Percentiles rank a stretch among this genome's conserved stretches.
Evolutionary conservation across 805 yeast genomes (phyloP).

Genomic region (Teunomyces barrocoloradensis): DNA sequence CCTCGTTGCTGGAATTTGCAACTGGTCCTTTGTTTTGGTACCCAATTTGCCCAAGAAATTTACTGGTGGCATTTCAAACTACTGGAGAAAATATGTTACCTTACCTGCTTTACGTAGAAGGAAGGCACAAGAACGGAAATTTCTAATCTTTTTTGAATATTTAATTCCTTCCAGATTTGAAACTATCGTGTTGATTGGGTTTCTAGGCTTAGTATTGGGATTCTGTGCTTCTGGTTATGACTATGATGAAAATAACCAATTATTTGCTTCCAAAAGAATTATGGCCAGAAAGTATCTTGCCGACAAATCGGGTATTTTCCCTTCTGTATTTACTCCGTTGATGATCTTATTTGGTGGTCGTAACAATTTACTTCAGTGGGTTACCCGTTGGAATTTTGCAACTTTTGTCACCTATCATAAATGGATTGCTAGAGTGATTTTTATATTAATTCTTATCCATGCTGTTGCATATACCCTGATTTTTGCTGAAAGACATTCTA

Average conservation of each 20-base stretch:
- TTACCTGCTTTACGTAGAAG: constrained; percentile 21
- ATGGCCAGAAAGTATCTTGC: constrained; percentile 31
- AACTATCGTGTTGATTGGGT: constrained; percentile 24
- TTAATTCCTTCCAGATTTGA: constrained; percentile 39
- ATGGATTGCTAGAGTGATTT: constrained; percentile 19
- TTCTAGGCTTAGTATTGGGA: constrained; percentile 16
- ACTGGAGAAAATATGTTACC: constrained; percentile 14
- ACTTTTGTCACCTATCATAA: constrained; percentile 20
- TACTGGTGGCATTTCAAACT: constrained; percentile 22
- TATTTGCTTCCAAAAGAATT: constrained; percentile 7
- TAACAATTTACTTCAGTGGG: constrained; percentile 17
- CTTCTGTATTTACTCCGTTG: constrained; percentile 26
- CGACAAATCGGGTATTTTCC: constrained; percentile 53
- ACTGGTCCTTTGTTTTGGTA: constrained; percentile 15
- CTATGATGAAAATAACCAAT: constrained; percentile 13
- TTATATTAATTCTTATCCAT: constrained; percentile 17
- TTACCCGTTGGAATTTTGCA: constrained; percentile 12
- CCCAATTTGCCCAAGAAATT: constrained; percentile 33
- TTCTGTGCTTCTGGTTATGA: constrained; percentile 8
- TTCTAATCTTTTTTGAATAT: constrained; percentile 17
- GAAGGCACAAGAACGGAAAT: constrained; percentile 17
- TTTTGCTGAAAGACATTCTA: constrained; percentile 8
- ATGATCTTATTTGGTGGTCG: constrained; percentile 23
- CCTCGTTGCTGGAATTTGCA: constrained; percentile 7
- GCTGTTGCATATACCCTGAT: constrained; percentile 15